Percentiles rank a stretch among this genome's conserved stretches.
Evolutionary conservation across 805 yeast genomes (phyloP).

Genomic region (Teunomyces aglyptinius): DNA sequence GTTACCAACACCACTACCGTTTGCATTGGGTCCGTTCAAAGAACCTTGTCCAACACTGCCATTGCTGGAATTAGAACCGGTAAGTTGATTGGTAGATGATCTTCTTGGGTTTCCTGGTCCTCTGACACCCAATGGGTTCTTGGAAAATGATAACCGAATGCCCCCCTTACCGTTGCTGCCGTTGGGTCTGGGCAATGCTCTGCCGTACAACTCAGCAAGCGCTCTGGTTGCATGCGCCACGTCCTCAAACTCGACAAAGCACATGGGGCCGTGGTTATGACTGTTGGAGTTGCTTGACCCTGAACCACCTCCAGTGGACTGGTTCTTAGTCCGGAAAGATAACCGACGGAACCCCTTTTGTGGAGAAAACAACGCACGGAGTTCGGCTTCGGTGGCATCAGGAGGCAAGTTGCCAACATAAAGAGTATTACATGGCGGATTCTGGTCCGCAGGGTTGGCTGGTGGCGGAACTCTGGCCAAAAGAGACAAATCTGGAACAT

Average conservation of each 20-base stretch:
- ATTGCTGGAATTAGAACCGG: conserved; percentile 9
- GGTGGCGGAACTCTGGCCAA: conserved; percentile 84
- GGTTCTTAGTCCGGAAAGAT: conserved; percentile 79
- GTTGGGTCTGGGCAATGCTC: conserved; percentile 80
- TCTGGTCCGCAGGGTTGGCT: conserved; percentile 98
- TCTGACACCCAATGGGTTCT: conserved; percentile 95
- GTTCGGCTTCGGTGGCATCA: conserved; percentile 91
- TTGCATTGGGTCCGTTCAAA: conserved; percentile 2
- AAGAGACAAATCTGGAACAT: conserved; percentile 64
- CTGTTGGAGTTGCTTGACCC: conserved; percentile 15
- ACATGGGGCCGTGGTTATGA: conserved; percentile 91
- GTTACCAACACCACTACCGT: conserved; percentile 27
- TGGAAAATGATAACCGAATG: conserved; percentile 87
- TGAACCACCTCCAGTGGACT: conserved; percentile 21
- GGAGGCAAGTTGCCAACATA: conserved; percentile 98
- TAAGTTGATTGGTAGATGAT: conserved; percentile 29
- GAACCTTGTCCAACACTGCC: conserved; percentile 6
- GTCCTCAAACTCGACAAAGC: conserved; percentile 98
- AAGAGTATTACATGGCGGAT: conserved; percentile 96
- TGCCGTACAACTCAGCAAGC: conserved; percentile 88
- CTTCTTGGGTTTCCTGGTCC: conserved; percentile 55
- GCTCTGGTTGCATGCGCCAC: conserved; percentile 92
- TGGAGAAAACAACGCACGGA: conserved; percentile 79
- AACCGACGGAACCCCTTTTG: conserved; percentile 92
- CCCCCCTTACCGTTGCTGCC: conserved; percentile 82